A percentile compares a stretch with the other conserved stretches of the same genome.
phyloP scores from a whole-genome alignment of 192 early-diverging fungal genomes.

The Backusella australiensis region DNA sequence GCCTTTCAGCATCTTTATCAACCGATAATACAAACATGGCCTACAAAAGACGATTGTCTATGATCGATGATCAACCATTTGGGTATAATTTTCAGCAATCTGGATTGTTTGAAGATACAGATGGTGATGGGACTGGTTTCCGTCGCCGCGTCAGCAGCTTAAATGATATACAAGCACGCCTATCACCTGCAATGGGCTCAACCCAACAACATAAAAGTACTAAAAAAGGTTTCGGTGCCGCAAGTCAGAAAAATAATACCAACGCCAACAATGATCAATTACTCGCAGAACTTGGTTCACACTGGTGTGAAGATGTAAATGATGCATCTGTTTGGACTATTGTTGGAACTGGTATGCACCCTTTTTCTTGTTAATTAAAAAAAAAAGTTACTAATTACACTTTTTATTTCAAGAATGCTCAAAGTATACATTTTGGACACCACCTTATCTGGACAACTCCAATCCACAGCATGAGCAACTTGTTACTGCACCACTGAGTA shows the following conservation, averaged over 20 bases:
- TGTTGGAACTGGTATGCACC: conserved; percentile 62
- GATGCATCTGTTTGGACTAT: conserved; percentile 90
- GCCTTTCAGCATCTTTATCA: background rate
- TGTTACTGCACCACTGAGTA: background rate
- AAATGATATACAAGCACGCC: conserved; percentile 19
- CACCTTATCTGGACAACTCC: conserved; percentile 17
- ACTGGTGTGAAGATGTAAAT: conserved; percentile 74
- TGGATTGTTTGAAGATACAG: background rate
- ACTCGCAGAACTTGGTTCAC: conserved; percentile 28
- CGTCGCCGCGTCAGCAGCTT: conserved; percentile 51
- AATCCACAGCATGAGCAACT: background rate
- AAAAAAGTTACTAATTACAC: background rate
- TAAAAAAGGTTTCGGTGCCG: background rate
- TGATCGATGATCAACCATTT: conserved; percentile 3
- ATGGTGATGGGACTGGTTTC: conserved; percentile 16
- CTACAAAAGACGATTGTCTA: background rate
- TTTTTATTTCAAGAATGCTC: conserved; percentile 38
- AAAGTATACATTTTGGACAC: conserved; percentile 49
- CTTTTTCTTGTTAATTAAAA: background rate
- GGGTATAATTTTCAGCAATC: background rate
- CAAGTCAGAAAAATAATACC: background rate
- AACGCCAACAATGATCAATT: background rate
- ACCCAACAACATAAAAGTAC: background rate
- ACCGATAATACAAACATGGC: background rate
- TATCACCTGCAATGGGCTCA: background rate